Base-by-base conservation (phyloP, 2,329 filamentous ascomycete species). In the Fusarium sororula region DNA sequence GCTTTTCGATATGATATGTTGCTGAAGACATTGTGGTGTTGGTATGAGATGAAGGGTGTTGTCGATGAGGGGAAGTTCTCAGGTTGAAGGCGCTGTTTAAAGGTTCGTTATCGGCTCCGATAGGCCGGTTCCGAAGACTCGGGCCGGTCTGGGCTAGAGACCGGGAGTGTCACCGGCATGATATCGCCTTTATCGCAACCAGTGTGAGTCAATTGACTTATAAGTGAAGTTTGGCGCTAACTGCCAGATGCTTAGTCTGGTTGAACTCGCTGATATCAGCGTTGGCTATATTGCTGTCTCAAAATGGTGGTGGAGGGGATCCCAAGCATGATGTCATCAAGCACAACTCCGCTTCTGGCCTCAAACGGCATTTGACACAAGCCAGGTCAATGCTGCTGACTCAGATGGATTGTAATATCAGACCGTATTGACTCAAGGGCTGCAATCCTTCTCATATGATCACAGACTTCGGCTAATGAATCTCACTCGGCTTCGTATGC, bases 1-100 rank as follows among this genome's bases (percentile, higher is more conserved):
- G 71, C 41, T 59, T 62, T 17, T 63, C 69, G 6, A 74, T 74
- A 0, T 63, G 30, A 22, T 73, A 72, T 3, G 45, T 45, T 38
- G 39, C 24, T 26, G 45, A 42, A 18, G 70, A 38, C 70, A 72
- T 72, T 2, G 1, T 9, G 14, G 13, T 1, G 24, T 1, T 20
- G 4, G 4, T 11, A 15, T 12, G 14, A 15, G 22, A 22, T 9
- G 12, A 6, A 26, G 4, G 0, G 2, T 4, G 14, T 22, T n/a
- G 2, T 9, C 35, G 3, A 7, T 39, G 38, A 17, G n/a, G 20
- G 22, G 18, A 14, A 17, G 35, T 26, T 9, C 1, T 17, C 18
- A 24, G 13, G 20, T 42, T 17, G 10, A 41, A 4, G 20, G 28
- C 17, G n/a, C 35, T 54, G 35, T 45, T 59, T 18, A 53, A 47